Percentiles rank a stretch among this genome's conserved stretches.
Conservation (phyloP, 495 filamentous ascomycete species). For the Acidomyces sp. region DNA sequence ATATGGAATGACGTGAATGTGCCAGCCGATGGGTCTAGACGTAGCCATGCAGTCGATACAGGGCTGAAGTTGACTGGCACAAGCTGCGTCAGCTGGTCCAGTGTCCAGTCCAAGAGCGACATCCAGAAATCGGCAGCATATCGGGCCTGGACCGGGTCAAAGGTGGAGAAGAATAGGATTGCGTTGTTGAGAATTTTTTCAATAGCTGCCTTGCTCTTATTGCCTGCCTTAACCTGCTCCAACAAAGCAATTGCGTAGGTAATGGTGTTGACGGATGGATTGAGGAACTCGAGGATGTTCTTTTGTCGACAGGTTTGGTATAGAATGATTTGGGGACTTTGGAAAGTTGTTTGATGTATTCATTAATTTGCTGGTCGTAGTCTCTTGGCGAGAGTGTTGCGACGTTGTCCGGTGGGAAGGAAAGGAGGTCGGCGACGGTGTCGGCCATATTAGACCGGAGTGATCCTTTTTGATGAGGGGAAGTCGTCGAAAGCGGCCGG, state of each 20-base stretch:
- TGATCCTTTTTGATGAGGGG: too few relatives aligned
- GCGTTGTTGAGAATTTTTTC: conserved; percentile 25
- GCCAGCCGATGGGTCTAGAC: conserved; percentile 55
- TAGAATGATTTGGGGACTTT: conserved; percentile 13
- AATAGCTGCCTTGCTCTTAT: conserved; percentile 13
- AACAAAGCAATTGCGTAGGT: conserved; percentile 24
- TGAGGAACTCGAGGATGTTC: conserved; percentile 25
- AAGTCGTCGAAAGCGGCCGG: neutral
- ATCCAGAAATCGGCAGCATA: conserved; percentile 45
- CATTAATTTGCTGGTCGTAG: conserved; percentile 20
- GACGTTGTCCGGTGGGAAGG: conserved; percentile 19
- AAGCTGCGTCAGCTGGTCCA: neutral
- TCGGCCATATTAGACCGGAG: conserved; percentile 14
- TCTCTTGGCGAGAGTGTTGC: conserved; percentile 2
- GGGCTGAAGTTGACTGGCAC: conserved; percentile 39
- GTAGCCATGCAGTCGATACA: conserved; percentile 53
- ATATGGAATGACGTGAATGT: conserved; percentile 59
- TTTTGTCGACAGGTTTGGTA: conserved; percentile 19
- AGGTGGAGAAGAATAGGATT: conserved; percentile 36
- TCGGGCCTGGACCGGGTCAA: conserved; percentile 47
- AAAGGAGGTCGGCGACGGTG: conserved; percentile 5
- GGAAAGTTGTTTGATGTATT: conserved; percentile 14
- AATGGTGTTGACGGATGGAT: conserved; percentile 26
- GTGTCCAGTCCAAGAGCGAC: conserved; percentile 34
- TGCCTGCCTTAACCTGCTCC: conserved; percentile 8